Evolutionary conservation across 2,329 filamentous ascomycete genomes (phyloP).

Genomic region (Ilyonectria mors-panacis): DNA sequence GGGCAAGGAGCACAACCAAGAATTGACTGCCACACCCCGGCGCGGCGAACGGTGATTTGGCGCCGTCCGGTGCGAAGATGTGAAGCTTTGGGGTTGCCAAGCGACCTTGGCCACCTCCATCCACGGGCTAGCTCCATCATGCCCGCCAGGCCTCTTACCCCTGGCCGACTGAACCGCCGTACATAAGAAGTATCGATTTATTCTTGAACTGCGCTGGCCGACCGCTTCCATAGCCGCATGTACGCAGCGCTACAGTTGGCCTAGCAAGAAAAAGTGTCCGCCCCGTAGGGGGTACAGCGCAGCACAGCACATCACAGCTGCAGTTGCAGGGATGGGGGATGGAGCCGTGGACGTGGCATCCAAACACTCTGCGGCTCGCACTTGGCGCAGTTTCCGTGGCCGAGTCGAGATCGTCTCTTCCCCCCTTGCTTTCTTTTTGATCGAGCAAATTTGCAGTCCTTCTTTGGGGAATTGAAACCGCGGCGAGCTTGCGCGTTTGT

Average conservation of each 20-base stretch:
- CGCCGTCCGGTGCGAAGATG: neutral
- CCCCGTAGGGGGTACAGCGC: slow-evolving; percentile 2
- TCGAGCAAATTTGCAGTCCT: neutral
- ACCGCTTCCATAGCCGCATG: slow-evolving; percentile 14
- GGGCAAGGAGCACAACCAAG: neutral
- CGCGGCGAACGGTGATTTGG: slow-evolving; percentile 18
- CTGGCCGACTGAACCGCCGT: slow-evolving; percentile 6
- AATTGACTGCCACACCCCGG: slow-evolving; percentile 9
- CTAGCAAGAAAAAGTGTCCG: neutral
- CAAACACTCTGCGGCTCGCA: slow-evolving; percentile 17
- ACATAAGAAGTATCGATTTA: neutral
- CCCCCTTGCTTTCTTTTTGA: neutral
- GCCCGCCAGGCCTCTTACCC: slow-evolving; percentile 1
- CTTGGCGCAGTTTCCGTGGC: slow-evolving; percentile 16
- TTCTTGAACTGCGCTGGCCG: slow-evolving; percentile 7
- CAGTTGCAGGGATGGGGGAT: slow-evolving; percentile 23
- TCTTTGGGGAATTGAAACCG: neutral
- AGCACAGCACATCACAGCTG: slow-evolving; percentile 16
- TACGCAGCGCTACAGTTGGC: slow-evolving; percentile 9
- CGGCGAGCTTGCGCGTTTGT: neutral
- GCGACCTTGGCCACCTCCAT: neutral
- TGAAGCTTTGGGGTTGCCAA: neutral
- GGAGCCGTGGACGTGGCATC: slow-evolving; percentile 27
- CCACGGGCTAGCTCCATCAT: slow-evolving; percentile 3
- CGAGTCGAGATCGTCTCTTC: neutral